Base-by-base conservation (phyloP, 164 flowering plant species). In the Macadamia integrifolia region DNA sequence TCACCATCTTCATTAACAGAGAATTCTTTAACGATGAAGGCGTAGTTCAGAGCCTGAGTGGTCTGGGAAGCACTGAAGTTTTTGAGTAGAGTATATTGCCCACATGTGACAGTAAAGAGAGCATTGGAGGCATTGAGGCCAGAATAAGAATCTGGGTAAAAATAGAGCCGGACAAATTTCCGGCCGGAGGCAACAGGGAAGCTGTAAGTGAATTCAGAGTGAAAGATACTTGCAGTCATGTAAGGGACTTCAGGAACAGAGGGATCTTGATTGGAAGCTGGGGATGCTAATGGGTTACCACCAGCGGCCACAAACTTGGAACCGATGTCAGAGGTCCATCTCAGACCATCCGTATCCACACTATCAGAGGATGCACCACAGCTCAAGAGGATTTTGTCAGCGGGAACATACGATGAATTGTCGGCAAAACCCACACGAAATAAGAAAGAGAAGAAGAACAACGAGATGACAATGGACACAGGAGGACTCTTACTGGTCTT, bases 61-160 rank as follows among this genome's bases (percentile, higher is more conserved):
- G 71, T 15, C 5, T 44, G 17, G 0, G 73, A 29, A 9, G 71
- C 57, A 12, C 55, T 30, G 63, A 64, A 68, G 44, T 59, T 78
- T 1, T 11, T 35, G 13, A 78, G 66, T 0, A 78, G 66, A 28
- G 76, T 74, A 46, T 71, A 69, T 0, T 4, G 50, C 3, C 56
- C 67, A 14, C 72, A 18, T 6, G 31, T 53, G 48, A 73, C 72
- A 1, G 77, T 66, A 66, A 70, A 77, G 14, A 62, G 15, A 14
- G 57, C n/a, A 53, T 53, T 14, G 14, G 57, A 53, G 13, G 17
- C 57, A 53, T 53, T 53, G 18, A 53, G 57, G 57, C 17, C 17
- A 14, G 13, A 3, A 53, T 53, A 53, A 53, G 57, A 53, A 14
- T 5, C 18, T 53, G 57, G 57, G 18, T 53, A 53, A n/a, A 53